A percentile compares a stretch with the other conserved stretches of the same genome.
phyloP scores from a whole-genome alignment of 1,284 basidiomycete genomes.

The Rhodotorula sp. region DNA sequence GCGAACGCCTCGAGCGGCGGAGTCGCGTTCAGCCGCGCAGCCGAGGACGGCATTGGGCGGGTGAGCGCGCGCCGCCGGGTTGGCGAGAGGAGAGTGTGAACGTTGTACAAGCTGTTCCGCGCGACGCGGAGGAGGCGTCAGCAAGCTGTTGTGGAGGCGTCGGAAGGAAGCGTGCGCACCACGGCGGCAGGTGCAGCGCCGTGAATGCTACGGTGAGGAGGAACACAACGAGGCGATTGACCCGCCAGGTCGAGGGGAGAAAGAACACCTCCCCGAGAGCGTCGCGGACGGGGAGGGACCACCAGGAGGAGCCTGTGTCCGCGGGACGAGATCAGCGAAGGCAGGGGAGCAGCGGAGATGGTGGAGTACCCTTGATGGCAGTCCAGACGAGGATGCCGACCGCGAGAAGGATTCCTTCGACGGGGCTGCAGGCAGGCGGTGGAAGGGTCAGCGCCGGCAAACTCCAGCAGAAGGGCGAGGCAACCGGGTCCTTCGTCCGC shows the following conservation, averaged over 20 bases:
- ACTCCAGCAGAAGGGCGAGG: too few species aligned
- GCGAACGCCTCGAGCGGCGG: slow-evolving; percentile 17
- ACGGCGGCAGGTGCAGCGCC: slow-evolving; percentile 21
- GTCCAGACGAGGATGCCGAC: slow-evolving; percentile 74
- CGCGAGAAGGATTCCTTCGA: slow-evolving; percentile 92
- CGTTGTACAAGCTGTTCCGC: slow-evolving; percentile 17
- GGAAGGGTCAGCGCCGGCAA: neutral
- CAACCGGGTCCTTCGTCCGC: too few species aligned
- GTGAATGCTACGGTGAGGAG: slow-evolving; percentile 30
- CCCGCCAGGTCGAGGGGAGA: slow-evolving; percentile 57
- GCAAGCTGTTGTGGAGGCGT: too few species aligned
- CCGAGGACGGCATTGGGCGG: neutral
- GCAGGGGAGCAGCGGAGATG: neutral
- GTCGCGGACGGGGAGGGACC: slow-evolving; percentile 70
- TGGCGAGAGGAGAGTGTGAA: slow-evolving; percentile 7
- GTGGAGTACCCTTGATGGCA: slow-evolving; percentile 62
- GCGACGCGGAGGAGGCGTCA: neutral
- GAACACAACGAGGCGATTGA: slow-evolving; percentile 24
- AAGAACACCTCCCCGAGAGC: slow-evolving; percentile 60
- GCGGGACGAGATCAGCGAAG: neutral
- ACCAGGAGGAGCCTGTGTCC: slow-evolving; percentile 64
- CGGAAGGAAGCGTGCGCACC: neutral
- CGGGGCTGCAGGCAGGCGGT: slow-evolving; percentile 57
- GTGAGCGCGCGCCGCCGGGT: slow-evolving; percentile 14
- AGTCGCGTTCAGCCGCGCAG: slow-evolving; percentile 4